These are phyloP conservation scores for Yarrowia sp. DNA, from an alignment of 805 yeast genomes.

Conservation along the genomic window DNA sequence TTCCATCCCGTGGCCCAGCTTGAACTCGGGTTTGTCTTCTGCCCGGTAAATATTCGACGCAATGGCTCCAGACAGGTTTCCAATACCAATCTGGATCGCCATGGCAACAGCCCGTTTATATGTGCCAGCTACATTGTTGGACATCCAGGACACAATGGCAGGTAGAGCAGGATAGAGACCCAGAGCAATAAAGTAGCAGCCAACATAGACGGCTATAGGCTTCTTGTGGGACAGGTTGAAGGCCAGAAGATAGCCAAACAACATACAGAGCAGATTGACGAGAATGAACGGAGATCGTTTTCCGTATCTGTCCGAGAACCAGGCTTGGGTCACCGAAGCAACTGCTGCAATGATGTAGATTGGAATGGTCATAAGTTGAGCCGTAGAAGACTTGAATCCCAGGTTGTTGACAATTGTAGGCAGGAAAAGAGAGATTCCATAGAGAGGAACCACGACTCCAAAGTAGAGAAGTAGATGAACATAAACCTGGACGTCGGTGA, in stretches of 20 bases:
- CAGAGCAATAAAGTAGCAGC: conserved; percentile 51
- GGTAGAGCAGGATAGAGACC: conserved; percentile 63
- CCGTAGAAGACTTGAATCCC: conserved; percentile 61
- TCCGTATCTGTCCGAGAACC: conserved; percentile 37
- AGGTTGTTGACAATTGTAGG: conserved; percentile 51
- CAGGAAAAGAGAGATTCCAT: conserved; percentile 58
- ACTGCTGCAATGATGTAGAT: conserved; percentile 43
- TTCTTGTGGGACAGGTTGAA: conserved; percentile 43
- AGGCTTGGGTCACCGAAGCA: conserved; percentile 28
- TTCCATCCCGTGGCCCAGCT: conserved; percentile 49
- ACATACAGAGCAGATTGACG: conserved; percentile 33
- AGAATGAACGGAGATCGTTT: conserved; percentile 35
- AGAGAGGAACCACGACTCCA: conserved; percentile 54
- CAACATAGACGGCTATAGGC: conserved; percentile 44
- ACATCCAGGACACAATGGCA: conserved; percentile 54
- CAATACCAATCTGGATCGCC: conserved; percentile 58
- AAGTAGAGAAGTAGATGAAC: conserved; percentile 51
- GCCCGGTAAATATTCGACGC: conserved; percentile 52
- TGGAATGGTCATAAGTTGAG: conserved; percentile 48
- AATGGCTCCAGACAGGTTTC: conserved; percentile 62
- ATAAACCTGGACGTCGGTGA: conserved; percentile 51
- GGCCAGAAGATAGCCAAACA: conserved; percentile 43
- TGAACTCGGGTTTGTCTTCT: conserved; percentile 52
- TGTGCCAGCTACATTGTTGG: conserved; percentile 55
- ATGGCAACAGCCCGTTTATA: conserved; percentile 52